Conservation (phyloP, 2,329 filamentous ascomycete genomes). For the Venturia carpophila region DNA sequence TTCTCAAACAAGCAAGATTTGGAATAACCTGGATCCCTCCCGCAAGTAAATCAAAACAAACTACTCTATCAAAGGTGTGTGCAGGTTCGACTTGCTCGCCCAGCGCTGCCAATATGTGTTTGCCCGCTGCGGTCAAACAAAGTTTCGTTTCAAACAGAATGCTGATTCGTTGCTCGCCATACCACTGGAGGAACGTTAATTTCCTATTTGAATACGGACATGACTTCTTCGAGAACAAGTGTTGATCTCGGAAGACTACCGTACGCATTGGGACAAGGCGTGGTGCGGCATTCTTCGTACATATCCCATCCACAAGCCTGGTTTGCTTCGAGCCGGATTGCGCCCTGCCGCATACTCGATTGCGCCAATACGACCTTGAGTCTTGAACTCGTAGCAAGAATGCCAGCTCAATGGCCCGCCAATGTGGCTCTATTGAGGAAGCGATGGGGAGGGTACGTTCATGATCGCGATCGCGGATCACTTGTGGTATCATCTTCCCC, state of each 20-base stretch:
- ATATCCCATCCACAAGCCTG: not conserved
- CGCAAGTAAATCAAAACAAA: not conserved
- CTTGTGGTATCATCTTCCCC: not conserved
- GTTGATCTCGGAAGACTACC: not conserved
- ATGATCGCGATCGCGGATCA: not conserved
- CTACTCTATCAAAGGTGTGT: not conserved
- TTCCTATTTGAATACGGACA: not conserved
- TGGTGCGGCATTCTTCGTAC: not conserved
- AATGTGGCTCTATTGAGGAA: not conserved
- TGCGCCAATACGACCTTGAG: not conserved
- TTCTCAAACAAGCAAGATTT: not conserved
- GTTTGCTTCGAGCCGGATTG: not conserved
- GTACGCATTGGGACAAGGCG: not conserved
- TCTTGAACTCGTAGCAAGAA: not conserved
- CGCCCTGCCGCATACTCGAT: not conserved
- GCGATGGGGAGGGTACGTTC: constrained; percentile 5
- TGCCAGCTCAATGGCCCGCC: not conserved
- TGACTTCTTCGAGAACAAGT: not conserved
- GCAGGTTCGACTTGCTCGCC: not conserved
- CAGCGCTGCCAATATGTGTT: not conserved
- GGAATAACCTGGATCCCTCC: not conserved
- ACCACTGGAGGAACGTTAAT: not conserved
- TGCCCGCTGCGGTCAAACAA: not conserved
- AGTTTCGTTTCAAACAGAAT: constrained; percentile 13
- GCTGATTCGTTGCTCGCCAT: not conserved